Evolutionary conservation across 2,329 filamentous ascomycete genomes (phyloP), one percentile per base, ranked within the genome.

Genomic region (Penicillium expansum): DNA sequence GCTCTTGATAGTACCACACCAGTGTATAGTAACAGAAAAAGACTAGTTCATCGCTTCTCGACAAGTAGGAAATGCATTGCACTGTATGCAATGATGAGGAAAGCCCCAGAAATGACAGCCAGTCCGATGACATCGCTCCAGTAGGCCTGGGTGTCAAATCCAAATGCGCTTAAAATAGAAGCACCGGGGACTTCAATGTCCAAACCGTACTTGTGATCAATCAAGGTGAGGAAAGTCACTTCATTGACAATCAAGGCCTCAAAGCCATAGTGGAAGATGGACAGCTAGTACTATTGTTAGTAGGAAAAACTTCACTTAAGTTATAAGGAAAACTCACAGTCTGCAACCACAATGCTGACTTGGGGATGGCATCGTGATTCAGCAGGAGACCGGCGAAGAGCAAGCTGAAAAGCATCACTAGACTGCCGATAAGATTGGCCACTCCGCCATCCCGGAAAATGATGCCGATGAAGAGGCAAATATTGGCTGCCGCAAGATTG

Each of bases 211-310:
- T 97, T 95, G 74, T 94, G 88, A 73, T 99, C 94, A 41, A 95
- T 85, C 27, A 99, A 83, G 0, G 90, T 93, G 42, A 99, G 80
- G 67, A 91, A 91, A 27, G 91, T 87, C 45, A 97, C 95, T 77
- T 99, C 94, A 70, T 97, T 99, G 66, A 99, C 94, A 61, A 97
- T 96, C 14, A 99, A 83, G 2, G 91, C 90, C 79, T 99, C 94
- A 67, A 97, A 97, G 5, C 89, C 93, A 71, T 96, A 99, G 73
- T 99, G 94, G 83, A 99, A 99, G 61, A 99, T 99, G 1, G 92
- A 97, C 9, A 99, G 79, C 77, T 88, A 64, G 29, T 52, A 11
- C 5, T 18, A 33, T 52, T 33, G 55, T 75, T 66, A 78, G 69
- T 57, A 56, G 43, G 63, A 30, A 14, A 16, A 57, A 33, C 30